A percentile compares a stretch with the other conserved stretches of the same genome.
Evolutionary conservation across 352 stramenopile species (phyloP).

Genomic region (Aphanomyces euteiches): DNA sequence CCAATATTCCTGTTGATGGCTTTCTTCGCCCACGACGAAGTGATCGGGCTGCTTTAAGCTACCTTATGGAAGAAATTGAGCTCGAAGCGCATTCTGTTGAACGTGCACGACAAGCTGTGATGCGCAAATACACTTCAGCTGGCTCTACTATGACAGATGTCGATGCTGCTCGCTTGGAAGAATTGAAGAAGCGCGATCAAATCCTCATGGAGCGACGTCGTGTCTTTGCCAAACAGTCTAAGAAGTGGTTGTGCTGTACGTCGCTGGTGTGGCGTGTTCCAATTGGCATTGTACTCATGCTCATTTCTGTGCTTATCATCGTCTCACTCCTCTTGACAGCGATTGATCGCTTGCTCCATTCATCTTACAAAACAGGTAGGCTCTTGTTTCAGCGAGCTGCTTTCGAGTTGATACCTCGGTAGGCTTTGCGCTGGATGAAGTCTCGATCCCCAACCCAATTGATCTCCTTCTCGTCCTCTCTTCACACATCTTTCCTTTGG

Average conservation of each 20-base stretch:
- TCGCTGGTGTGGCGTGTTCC: slow-evolving; percentile 55
- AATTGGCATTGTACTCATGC: slow-evolving; percentile 53
- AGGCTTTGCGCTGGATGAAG: slow-evolving; percentile 67
- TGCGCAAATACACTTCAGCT: slow-evolving; percentile 38
- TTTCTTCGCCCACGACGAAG: slow-evolving; percentile 38
- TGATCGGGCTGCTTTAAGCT: slow-evolving; percentile 21
- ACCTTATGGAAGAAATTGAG: slow-evolving; percentile 29
- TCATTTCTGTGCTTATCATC: slow-evolving; percentile 64
- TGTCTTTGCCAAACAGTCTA: slow-evolving; percentile 63
- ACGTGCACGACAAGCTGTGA: slow-evolving; percentile 14
- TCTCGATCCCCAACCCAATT: slow-evolving; percentile 66
- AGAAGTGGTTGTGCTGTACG: slow-evolving; percentile 36
- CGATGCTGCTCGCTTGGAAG: slow-evolving; percentile 66
- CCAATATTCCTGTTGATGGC: slow-evolving; percentile 67
- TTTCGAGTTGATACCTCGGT: slow-evolving; percentile 19
- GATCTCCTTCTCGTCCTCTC: slow-evolving; percentile 68
- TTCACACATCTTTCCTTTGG: slow-evolving; percentile 70
- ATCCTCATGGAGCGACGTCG: slow-evolving; percentile 60
- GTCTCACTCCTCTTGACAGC: slow-evolving; percentile 73
- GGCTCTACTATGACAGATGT: slow-evolving; percentile 65
- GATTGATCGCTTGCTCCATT: slow-evolving; percentile 74
- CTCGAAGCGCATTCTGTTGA: slow-evolving; percentile 23
- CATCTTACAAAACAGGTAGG: slow-evolving; percentile 38
- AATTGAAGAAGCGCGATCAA: slow-evolving; percentile 65
- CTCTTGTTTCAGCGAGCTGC: neutral